Evolutionary conservation across 495 filamentous ascomycete genomes (phyloP).

Genomic region (Tuber aestivum): DNA sequence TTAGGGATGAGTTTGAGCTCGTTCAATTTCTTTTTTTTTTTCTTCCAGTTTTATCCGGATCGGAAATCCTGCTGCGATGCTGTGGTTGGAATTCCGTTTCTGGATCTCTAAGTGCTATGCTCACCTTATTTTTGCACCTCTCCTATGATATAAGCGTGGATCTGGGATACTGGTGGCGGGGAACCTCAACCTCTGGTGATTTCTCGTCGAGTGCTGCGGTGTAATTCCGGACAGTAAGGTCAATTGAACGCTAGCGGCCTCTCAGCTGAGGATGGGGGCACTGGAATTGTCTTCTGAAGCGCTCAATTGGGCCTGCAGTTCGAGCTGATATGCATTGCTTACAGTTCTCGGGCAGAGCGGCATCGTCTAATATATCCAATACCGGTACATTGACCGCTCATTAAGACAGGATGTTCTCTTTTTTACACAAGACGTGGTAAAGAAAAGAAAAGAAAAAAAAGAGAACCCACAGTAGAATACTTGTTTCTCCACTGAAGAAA

Average conservation of each 20-base stretch:
- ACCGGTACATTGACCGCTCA: background rate
- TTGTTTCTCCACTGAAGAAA: background rate
- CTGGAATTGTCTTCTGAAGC: too few species aligned
- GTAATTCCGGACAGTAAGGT: background rate
- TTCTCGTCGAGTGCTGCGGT: background rate
- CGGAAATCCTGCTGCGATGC: too few species aligned
- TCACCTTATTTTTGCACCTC: background rate
- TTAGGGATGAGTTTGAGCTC: too few species aligned
- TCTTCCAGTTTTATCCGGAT: background rate
- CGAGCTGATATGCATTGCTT: background rate
- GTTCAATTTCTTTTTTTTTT: background rate
- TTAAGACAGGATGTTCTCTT: background rate
- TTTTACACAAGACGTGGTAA: background rate
- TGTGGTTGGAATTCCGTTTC: background rate
- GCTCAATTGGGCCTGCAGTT: background rate
- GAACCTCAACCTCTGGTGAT: background rate
- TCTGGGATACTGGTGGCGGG: background rate
- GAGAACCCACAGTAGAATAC: background rate
- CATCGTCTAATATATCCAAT: background rate
- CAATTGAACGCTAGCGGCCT: background rate
- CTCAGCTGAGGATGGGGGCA: background rate
- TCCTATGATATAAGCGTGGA: background rate
- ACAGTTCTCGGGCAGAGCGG: background rate
- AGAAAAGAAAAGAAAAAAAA: too few species aligned
- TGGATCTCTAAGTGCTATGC: background rate